Evolutionary conservation across 129 eudicot species (phyloP), one percentile per base, ranked within the genome.

Genomic region (Glebionis coronaria): DNA sequence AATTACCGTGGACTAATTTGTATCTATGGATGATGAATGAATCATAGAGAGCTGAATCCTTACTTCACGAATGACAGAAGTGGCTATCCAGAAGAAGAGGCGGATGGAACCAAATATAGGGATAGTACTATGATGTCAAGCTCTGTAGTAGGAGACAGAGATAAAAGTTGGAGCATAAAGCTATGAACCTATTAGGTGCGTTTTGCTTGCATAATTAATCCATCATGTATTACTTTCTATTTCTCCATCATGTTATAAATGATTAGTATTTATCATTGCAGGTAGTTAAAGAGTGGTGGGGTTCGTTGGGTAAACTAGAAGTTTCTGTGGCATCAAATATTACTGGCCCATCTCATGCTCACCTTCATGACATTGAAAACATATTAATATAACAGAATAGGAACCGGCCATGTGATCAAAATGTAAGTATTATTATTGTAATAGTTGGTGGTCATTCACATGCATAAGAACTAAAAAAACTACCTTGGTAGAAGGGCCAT

Each of bases 241-340:
- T 23, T 21, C 55, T 9, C 23, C 19, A 21, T 68, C 4, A 44
- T 76, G 54, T 38, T 61, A 20, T 61, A 14, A 44, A 57, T 50
- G 12, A 16, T 61, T 55, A 60, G 42, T 6, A 7, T 35, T 35
- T 35, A 35, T 75, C 67, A 52, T 65, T 63, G 20, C 84, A 92
- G 98, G 96, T 93, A 35, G 96, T 82, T 73, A 87, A 76, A 80
- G 98, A 93, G 74, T 82, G 98, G 64, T 93, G 98, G 98, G 98
- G 88, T 44, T 86, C 95, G 46, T 80, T 93, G 57, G 95, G 98
- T 70, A 83, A 86, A 40, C 78, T 93, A 14, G 91, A 96, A 23
- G 98, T 87, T 69, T 86, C 98, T 57, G 95, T 93, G 73, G 89
- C 90, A 59, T 84, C 98, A 65, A 80, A 56, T 74, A 67, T 71